These are phyloP conservation scores for Chlorella sp. DNA, from an alignment of 139 green algal genomes.

Conservation along the genomic window DNA sequence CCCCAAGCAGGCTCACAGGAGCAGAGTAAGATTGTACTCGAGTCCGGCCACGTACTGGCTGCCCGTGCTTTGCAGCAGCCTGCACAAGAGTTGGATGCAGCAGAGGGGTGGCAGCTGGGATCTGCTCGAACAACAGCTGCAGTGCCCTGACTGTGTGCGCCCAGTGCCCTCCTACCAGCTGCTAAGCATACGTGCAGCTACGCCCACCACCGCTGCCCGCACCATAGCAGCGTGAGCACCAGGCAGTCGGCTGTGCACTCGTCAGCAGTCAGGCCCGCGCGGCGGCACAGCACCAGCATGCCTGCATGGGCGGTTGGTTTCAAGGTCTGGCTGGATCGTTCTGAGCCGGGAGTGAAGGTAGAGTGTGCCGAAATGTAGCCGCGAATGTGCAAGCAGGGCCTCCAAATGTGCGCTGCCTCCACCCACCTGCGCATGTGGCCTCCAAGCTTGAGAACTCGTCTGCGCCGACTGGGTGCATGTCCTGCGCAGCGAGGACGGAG, in stretches of 20 bases:
- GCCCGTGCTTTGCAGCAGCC: slow-evolving; percentile 10
- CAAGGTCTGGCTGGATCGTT: no score
- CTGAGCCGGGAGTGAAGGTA: no score
- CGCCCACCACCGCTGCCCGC: neutral
- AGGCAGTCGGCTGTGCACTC: slow-evolving; percentile 14
- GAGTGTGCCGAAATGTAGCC: no score
- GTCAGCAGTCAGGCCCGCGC: neutral
- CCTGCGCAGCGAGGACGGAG: neutral
- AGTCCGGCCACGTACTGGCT: neutral
- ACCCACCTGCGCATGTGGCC: neutral
- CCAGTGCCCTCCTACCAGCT: neutral
- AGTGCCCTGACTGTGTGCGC: no score
- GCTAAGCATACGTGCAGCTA: no score
- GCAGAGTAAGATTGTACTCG: neutral
- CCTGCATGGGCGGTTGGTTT: neutral
- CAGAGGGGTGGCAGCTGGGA: no score
- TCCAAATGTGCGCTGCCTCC: no score
- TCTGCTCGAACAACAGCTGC: no score
- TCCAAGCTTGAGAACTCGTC: neutral
- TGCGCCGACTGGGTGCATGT: neutral
- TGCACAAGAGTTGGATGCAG: neutral
- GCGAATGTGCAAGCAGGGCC: no score
- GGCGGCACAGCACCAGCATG: slow-evolving; percentile 26
- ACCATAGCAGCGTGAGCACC: slow-evolving; percentile 34
- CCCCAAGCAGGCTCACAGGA: neutral